Evolutionary conservation across 306 rosid genomes (phyloP).

Genomic region (cucumber (Cucumis sativus)): DNA sequence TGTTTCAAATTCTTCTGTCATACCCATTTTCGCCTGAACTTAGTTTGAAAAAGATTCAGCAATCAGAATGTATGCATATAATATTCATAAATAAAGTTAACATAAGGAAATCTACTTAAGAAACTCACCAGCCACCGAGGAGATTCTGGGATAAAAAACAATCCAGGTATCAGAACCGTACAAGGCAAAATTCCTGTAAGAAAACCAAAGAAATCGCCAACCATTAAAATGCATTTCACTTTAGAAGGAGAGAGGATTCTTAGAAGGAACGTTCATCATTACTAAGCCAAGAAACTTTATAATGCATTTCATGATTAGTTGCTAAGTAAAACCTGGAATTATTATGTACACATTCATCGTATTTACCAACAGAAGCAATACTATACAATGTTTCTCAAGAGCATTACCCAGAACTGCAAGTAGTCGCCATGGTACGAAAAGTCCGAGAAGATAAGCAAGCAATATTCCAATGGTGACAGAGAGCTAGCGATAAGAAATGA

Average conservation of each 20-base stretch:
- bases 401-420: constrained; percentile 76
- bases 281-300: background rate
- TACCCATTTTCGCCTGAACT: constrained; percentile 75
- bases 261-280: background rate
- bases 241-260: background rate
- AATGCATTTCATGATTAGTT: background rate
- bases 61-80: background rate
- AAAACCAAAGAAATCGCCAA: background rate
- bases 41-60: background rate
- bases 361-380: background rate
- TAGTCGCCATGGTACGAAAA: constrained; percentile 62
- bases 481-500: constrained; percentile 27
- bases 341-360: background rate
- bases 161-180: constrained; percentile 55
- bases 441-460: constrained; percentile 69
- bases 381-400: background rate
- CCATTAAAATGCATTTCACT: background rate
- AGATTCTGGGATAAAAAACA: constrained; percentile 83
- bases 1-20: constrained; percentile 75
- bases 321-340: background rate
- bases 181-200: constrained; percentile 76
- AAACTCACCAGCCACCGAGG: constrained; percentile 87
- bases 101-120: constrained; percentile 1
- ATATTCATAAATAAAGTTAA: background rate
- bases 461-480: constrained; percentile 62